A percentile compares a stretch with the other conserved stretches of the same genome.
phyloP scores from a whole-genome alignment of 139 green algal genomes.

The Auxenochlorella pyrenoidosa region DNA sequence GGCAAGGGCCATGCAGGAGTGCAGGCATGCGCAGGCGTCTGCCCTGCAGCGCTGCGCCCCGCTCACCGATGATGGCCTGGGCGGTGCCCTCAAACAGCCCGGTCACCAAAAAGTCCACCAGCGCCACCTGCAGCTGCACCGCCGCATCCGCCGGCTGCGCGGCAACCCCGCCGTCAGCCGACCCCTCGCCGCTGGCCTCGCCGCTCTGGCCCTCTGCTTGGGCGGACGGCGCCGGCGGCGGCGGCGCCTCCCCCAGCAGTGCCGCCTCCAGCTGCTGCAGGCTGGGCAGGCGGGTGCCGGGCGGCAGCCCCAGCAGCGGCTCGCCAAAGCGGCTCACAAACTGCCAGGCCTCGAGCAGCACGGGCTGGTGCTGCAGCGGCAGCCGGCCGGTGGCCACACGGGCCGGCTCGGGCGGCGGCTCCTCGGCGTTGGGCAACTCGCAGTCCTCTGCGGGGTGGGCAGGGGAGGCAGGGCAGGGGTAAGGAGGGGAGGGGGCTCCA shows the following conservation, averaged over 20 bases:
- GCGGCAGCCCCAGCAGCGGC: conserved; percentile 58
- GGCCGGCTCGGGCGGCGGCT: conserved; percentile 27
- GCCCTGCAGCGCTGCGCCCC: too few relatives aligned
- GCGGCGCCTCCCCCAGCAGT: background rate
- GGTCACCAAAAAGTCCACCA: conserved; percentile 58
- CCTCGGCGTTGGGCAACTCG: conserved; percentile 42
- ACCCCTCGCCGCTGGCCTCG: background rate
- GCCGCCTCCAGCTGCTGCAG: conserved; percentile 44
- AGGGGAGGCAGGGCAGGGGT: too few relatives aligned
- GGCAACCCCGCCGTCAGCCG: background rate
- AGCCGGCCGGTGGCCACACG: conserved; percentile 39
- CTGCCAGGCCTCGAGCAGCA: conserved; percentile 62
- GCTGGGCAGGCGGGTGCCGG: conserved; percentile 26
- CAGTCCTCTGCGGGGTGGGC: conserved; percentile 46
- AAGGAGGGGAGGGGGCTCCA: background rate
- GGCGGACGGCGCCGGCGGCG: background rate
- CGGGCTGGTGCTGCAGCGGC: conserved; percentile 26
- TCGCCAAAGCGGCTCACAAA: conserved; percentile 60
- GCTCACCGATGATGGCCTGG: conserved; percentile 25
- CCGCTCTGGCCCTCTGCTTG: background rate
- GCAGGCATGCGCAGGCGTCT: too few relatives aligned
- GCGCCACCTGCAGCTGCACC: conserved; percentile 33
- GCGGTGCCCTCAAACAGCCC: conserved; percentile 51
- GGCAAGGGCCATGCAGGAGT: background rate
- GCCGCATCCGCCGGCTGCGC: conserved; percentile 21